These are phyloP conservation scores for Brassica incana DNA, from an alignment of 345 rosid species.

Conservation along the genomic window DNA sequence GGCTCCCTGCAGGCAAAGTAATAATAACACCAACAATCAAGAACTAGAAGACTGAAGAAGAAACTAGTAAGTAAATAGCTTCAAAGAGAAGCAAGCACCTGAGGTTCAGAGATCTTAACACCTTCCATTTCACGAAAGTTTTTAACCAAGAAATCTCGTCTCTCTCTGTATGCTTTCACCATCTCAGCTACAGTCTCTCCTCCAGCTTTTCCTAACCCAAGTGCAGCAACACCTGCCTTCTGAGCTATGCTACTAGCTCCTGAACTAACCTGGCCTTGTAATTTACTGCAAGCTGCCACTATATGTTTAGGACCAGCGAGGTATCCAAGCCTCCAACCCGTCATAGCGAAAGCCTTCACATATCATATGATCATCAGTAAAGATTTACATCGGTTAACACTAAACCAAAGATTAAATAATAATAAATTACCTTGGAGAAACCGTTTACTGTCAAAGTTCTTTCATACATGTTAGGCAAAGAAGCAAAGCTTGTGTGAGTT, in stretches of 20 bases:
- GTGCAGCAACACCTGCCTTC: slow-evolving; percentile 90
- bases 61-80: background rate
- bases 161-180: slow-evolving; percentile 89
- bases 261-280: slow-evolving; percentile 94
- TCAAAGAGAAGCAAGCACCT: slow-evolving; percentile 47
- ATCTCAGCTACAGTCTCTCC: slow-evolving; percentile 79
- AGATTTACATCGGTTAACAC: background rate
- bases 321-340: slow-evolving; percentile 99
- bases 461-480: slow-evolving; percentile 90
- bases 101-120: slow-evolving; percentile 82
- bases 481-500: slow-evolving; percentile 90
- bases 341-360: slow-evolving; percentile 97
- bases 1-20: slow-evolving; percentile 70
- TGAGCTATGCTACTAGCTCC: slow-evolving; percentile 95
- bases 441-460: slow-evolving; percentile 96
- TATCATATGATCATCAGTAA: background rate
- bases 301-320: slow-evolving; percentile 93
- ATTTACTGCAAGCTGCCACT: slow-evolving; percentile 87
- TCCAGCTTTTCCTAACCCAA: slow-evolving; percentile 94
- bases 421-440: slow-evolving; percentile 75
- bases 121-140: slow-evolving; percentile 78
- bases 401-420: background rate
- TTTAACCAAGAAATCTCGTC: slow-evolving; percentile 85
- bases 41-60: background rate
- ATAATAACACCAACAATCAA: slow-evolving; percentile 3